Base-by-base conservation (phyloP, 2,329 filamentous ascomycete species). In the Paraconiothyrium sp. region DNA sequence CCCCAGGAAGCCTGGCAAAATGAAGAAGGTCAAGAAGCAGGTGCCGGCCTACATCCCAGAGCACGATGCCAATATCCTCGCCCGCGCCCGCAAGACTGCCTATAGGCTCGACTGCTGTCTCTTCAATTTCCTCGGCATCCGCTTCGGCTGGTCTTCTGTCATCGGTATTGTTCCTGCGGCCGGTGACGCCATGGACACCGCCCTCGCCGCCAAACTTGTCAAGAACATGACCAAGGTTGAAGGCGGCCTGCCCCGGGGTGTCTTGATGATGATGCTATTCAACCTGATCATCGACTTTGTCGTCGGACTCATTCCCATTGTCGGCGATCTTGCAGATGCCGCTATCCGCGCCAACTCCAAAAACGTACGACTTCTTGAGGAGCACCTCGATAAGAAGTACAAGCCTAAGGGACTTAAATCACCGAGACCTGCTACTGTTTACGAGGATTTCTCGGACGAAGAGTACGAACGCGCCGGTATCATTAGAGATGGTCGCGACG, bases 81-180 rank as follows among this genome's bases (percentile, higher is more conserved):
- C 91, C 70, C 91, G 90, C 71, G 92, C 97, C 70, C 94, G 97
- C 79, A 87, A 90, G 70, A 86, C 91, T 61, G 93, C 95, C 37
- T 97, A 97, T 80, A 86, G 88, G 41, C 87, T 97, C 30, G 95
- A 98, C 78, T 91, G 93, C 83, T 88, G 86, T 58, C 86, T 97
- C 6, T 96, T 94, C 82, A 93, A 87, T 73, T 87, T 92, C 74
- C 87, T 91, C 66, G 93, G 93, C 47, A 85, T 97, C 61, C 88
- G 90, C 60, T 94, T 98, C 74, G 95, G 95, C 58, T 97, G 93
- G 93, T 88, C 92, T 55, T 91, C 90, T 70, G 86, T 97, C 60
- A 92, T 98, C 71, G 95, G 90, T 14, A 76, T 98, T 8, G 79
- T 98, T 58, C 95, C 95, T 69, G 87, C 87, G 87, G 93, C 85